These are phyloP conservation scores for Jaminaea rosea DNA, from an alignment of 1,284 basidiomycete genomes.

Conservation along the genomic window DNA sequence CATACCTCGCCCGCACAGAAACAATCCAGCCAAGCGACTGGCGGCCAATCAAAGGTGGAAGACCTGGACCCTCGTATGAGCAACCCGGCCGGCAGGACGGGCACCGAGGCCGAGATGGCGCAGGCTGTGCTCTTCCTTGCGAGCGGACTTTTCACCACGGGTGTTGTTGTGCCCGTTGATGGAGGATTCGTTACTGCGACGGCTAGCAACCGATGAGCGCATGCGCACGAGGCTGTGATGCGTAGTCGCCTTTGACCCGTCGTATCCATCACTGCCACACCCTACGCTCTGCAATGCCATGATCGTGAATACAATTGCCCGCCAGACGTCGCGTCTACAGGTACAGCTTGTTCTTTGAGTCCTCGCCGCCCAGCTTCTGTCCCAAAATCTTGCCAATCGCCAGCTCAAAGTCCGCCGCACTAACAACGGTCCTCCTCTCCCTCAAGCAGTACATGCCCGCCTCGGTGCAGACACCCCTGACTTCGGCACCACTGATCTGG, in stretches of 20 bases:
- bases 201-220: background rate
- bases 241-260: no score
- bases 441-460: slow-evolving; percentile 96
- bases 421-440: slow-evolving; percentile 85
- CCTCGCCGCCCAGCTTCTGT: slow-evolving; percentile 46
- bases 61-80: background rate
- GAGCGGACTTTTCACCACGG: slow-evolving; percentile 24
- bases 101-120: slow-evolving; percentile 25
- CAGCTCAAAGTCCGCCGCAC: slow-evolving; percentile 97
- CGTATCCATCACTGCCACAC: no score
- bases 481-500: slow-evolving; percentile 93
- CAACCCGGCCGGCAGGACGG: slow-evolving; percentile 28
- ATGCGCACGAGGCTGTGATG: no score
- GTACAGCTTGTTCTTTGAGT: slow-evolving; percentile 47
- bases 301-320: background rate
- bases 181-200: slow-evolving; percentile 27
- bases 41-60: slow-evolving; percentile 6
- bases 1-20: no score
- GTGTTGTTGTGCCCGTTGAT: slow-evolving; percentile 28
- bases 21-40: slow-evolving; percentile 9
- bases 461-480: slow-evolving; percentile 96
- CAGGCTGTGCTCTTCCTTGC: slow-evolving; percentile 24
- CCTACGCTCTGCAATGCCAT: background rate
- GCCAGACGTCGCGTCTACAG: background rate
- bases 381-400: slow-evolving; percentile 76